Conservation (phyloP, 2,329 filamentous ascomycete genomes). For the Neocatenulostroma microsporum region DNA sequence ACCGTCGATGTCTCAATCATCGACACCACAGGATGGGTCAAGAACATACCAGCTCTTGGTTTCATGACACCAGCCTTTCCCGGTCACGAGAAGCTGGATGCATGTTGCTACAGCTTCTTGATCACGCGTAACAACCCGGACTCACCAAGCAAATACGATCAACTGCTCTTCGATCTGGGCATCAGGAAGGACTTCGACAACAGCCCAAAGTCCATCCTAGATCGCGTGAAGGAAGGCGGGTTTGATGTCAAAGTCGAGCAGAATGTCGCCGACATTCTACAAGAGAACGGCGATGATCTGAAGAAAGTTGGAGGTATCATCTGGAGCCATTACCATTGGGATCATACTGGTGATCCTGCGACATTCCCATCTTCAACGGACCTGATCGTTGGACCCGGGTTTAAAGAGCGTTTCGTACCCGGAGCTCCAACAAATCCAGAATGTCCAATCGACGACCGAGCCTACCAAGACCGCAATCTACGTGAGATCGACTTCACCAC, state of each 20-base stretch:
- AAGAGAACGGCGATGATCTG: constrained; percentile 33
- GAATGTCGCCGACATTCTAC: constrained; percentile 35
- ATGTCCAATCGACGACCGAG: constrained; percentile 30
- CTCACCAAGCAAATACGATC: constrained; percentile 10
- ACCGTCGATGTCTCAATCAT: constrained; percentile 27
- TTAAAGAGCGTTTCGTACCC: constrained; percentile 33
- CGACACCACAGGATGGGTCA: constrained; percentile 18
- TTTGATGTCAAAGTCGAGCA: constrained; percentile 35
- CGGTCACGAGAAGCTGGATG: constrained; percentile 27
- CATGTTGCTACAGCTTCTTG: constrained; percentile 40
- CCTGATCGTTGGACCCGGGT: constrained; percentile 41
- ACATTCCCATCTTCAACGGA: constrained; percentile 36
- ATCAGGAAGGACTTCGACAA: constrained; percentile 36
- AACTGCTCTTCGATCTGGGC: constrained; percentile 39
- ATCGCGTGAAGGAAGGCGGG: constrained; percentile 21
- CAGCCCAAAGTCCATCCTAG: constrained; percentile 21
- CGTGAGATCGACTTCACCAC: constrained; percentile 27
- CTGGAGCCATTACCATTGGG: constrained; percentile 29
- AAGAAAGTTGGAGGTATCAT: constrained; percentile 29
- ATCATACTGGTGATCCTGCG: constrained; percentile 34
- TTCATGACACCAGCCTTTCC: constrained; percentile 31
- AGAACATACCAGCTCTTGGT: constrained; percentile 10
- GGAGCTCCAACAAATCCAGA: constrained; percentile 35
- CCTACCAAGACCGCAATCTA: constrained; percentile 32
- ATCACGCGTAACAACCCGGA: constrained; percentile 33